Base-by-base conservation (phyloP, 352 stramenopile genomes). In the Pythium biforme region DNA sequence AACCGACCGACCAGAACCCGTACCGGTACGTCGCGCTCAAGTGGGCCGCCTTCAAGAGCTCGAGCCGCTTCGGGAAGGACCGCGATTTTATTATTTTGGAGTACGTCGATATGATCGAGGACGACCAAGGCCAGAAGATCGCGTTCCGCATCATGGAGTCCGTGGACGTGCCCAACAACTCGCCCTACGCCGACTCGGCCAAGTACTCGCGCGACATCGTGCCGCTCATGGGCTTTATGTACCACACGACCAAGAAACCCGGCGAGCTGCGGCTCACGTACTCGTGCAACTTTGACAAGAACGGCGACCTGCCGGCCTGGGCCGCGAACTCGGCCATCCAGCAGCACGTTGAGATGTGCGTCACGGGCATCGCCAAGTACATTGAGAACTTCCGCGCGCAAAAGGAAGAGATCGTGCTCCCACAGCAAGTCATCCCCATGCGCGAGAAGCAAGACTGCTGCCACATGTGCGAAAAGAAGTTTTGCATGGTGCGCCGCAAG, bases 101-200 rank as follows among this genome's bases (percentile, higher is more conserved):
- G 75, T 95, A 95, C 62, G 81, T 95, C 41, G 86, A 93, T 68
- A 85, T 95, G 82, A 89, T 95, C 62, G 86, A 95, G 69, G 83
- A 95, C 61, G 79, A 82, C 17, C 80, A 92, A 62, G 86, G 86
- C 23, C 79, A 92, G 62, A 91, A 91, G 72, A 88, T 85, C 41
- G 80, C 83, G 19, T 91, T 95, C 53, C 82, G 84, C 27, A 82
- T 95, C 64, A 91, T 92, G 81, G 75, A 95, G 68, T 92, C 83
- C 3, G 82, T 95, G 5, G 82, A 90, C 46, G 77, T 90, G 29
- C 82, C 83, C 10, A 75, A 78, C 6, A 74, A 83, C 43, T 75
- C 74, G 45, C 65, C 67, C 10, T 89, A 77, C 48, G 80, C 76
- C 51, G 75, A 90, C 59, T 89, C 77, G 22, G 26, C 68, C 6